Base-by-base conservation (phyloP, 1,139 yeast species). In the Lodderomyces oxycetoniae region DNA sequence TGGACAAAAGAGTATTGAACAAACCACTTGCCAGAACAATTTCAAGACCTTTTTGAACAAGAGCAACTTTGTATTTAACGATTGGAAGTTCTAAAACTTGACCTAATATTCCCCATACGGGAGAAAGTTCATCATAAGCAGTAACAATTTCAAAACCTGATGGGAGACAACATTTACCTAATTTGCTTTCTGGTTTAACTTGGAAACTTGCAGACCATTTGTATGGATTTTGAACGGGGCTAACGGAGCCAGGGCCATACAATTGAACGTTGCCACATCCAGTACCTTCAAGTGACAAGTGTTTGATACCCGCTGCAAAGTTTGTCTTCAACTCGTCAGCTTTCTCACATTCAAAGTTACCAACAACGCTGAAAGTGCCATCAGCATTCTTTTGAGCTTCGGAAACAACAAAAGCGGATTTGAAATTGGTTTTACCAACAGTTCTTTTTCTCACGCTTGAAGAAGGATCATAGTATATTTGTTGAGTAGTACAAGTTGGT, bases 121-220 rank as follows among this genome's bases (percentile, higher is more conserved):
- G 87, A 47, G 80, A 88, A 9, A 85, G 86, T 38, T 88, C 32
- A 23, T 14, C n/a, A 17, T 65, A 69, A 45, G 80, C 87, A 37
- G 79, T 71, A 1, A 87, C 88, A 5, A 40, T 35, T 31, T 31
- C 21, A 25, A 40, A 37, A 15, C 31, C 34, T 10, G 32, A 26
- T 28, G 43, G 43, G 31, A 40, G 32, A 37, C 43, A 40, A 37
- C 35, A 33, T 32, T 40, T 40, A 16, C 43, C 43, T 13, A 32
- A 31, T 11, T 28, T 22, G 16, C 24, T 17, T 31, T 37, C 36
- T 33, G 43, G 39, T 26, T 40, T 26, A 19, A 35, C 31, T 30
- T 35, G 31, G 26, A 40, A 37, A n/a, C 33, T 35, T 24, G 43
- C 34, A 10, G 43, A 32, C 43, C 43, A 40, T 17, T 34, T 31